Evolutionary conservation across 495 filamentous ascomycete species (phyloP).

Genomic region (Beverwykella pulmonaria): DNA sequence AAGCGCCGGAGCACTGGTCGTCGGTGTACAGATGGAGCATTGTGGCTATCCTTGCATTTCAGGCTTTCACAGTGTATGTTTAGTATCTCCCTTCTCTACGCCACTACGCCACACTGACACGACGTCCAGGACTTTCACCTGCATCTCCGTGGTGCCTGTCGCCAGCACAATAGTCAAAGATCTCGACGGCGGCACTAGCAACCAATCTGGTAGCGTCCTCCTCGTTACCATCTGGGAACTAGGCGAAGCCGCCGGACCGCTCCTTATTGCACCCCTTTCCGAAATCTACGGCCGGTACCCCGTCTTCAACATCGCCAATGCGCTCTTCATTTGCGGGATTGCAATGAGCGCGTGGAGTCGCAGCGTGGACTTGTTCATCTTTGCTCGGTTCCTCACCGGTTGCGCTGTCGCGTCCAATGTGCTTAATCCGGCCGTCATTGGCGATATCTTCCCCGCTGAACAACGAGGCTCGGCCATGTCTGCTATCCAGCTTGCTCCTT

Average conservation of each 20-base stretch:
- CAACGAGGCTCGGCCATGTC: slow-evolving; percentile 57
- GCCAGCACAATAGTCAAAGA: slow-evolving; percentile 55
- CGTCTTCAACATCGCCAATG: slow-evolving; percentile 56
- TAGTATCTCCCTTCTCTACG: neutral
- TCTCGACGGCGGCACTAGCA: slow-evolving; percentile 42
- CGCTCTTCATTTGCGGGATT: slow-evolving; percentile 54
- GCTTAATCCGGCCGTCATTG: slow-evolving; percentile 61
- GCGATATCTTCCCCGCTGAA: slow-evolving; percentile 58
- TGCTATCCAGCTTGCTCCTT: slow-evolving; percentile 59
- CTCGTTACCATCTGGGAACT: slow-evolving; percentile 62
- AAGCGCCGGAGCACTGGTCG: neutral
- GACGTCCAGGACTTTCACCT: slow-evolving; percentile 53
- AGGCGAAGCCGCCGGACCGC: slow-evolving; percentile 56
- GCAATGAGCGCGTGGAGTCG: slow-evolving; percentile 50
- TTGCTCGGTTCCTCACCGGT: slow-evolving; percentile 55
- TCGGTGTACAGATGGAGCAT: neutral
- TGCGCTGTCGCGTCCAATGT: slow-evolving; percentile 58
- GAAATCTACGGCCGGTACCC: slow-evolving; percentile 60
- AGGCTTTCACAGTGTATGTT: neutral
- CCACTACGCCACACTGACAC: slow-evolving; percentile 41
- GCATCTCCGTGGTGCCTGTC: slow-evolving; percentile 58
- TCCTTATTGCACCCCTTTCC: slow-evolving; percentile 62
- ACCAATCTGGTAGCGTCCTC: slow-evolving; percentile 48
- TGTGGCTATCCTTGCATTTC: neutral
- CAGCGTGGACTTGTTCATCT: slow-evolving; percentile 51